A percentile compares a stretch with the other conserved stretches of the same genome.
These are phyloP conservation scores for Collybiopsis confluens DNA, from an alignment of 768 basidiomycete species.

Conservation along the genomic window DNA sequence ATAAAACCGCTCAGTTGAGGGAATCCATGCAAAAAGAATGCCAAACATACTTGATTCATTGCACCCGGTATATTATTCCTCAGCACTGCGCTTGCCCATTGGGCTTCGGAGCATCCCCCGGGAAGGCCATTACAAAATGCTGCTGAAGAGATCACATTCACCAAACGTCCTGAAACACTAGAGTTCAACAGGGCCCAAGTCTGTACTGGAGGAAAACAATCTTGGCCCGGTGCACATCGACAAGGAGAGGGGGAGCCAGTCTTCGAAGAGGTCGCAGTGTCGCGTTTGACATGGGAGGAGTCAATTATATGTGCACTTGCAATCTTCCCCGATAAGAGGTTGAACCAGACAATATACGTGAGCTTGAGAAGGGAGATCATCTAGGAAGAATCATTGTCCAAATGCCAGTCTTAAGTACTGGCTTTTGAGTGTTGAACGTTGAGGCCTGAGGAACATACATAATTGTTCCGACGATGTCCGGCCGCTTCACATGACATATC, in stretches of 20 bases:
- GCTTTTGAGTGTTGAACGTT: too few species aligned
- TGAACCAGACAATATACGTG: too few species aligned
- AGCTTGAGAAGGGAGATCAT: too few species aligned
- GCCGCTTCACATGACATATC: too few species aligned
- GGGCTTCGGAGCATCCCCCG: slow-evolving; percentile 11
- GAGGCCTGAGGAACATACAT: too few species aligned
- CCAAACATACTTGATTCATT: slow-evolving; percentile 9
- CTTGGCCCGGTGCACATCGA: slow-evolving; percentile 6
- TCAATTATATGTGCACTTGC: too few species aligned
- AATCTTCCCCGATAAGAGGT: too few species aligned
- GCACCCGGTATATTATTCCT: slow-evolving; percentile 11
- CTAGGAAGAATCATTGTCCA: too few species aligned
- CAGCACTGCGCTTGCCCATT: slow-evolving; percentile 13
- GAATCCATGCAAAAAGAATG: neutral
- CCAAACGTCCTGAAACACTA: slow-evolving; percentile 11
- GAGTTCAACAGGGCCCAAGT: slow-evolving; percentile 7
- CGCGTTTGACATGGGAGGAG: too few species aligned
- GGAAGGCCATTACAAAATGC: slow-evolving; percentile 10
- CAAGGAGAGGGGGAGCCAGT: neutral
- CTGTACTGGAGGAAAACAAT: slow-evolving; percentile 6
- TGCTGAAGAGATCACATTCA: slow-evolving; percentile 10
- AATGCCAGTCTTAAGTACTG: too few species aligned
- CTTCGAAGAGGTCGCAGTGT: neutral
- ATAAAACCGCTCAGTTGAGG: neutral
- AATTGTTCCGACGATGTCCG: too few species aligned